phyloP scores from a whole-genome alignment of 257 asterid species.

The Nicotiana benthamiana region DNA sequence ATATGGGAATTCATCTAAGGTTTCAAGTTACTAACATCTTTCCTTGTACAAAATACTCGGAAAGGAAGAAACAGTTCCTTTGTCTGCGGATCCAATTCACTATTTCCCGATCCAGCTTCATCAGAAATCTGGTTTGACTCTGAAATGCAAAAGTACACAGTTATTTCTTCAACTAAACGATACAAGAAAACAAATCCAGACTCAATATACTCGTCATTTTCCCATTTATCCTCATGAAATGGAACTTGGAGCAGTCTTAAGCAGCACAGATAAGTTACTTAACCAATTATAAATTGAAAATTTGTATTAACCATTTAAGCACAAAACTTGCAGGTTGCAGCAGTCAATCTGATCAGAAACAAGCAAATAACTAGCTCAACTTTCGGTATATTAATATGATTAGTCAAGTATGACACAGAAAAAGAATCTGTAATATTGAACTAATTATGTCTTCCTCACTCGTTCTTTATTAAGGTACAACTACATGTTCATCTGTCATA shows the following conservation, averaged over 20 bases:
- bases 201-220: background rate
- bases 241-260: background rate
- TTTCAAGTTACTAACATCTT: conserved; percentile 34
- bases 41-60: conserved; percentile 70
- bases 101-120: conserved; percentile 18
- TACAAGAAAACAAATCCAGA: background rate
- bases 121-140: conserved; percentile 40
- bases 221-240: background rate
- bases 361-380: background rate
- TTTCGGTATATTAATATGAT: background rate
- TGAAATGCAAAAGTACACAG: conserved; percentile 14
- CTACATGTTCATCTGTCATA: too few species aligned
- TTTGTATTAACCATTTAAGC: background rate
- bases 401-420: background rate
- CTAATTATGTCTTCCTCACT: too few species aligned
- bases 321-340: background rate
- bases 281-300: background rate
- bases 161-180: background rate
- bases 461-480: background rate
- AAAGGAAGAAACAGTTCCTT: conserved; percentile 69
- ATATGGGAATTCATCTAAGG: background rate
- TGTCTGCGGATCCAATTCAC: conserved; percentile 32
- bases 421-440: background rate
- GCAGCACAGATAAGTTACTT: background rate
- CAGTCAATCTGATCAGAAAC: background rate